Evolutionary conservation across 2,329 filamentous ascomycete species (phyloP).

Genomic region (Pestalotiopsis sp.): DNA sequence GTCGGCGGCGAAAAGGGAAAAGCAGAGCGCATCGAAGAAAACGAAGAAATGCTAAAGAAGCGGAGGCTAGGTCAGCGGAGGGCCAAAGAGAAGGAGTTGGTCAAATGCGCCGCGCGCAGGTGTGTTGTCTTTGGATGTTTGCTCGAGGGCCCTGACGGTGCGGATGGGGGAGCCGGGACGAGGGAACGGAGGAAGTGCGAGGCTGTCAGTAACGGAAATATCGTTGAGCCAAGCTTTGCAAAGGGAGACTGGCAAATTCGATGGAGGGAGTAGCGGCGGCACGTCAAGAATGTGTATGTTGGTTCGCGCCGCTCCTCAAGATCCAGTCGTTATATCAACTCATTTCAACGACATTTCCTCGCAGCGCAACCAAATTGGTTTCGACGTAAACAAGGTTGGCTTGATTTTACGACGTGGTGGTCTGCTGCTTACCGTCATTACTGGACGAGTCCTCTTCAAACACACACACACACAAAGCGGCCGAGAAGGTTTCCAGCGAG

Average conservation of each 20-base stretch:
- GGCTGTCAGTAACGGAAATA: slow-evolving; percentile 59
- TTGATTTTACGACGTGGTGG: too few species aligned
- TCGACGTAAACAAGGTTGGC: too few species aligned
- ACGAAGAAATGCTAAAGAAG: slow-evolving; percentile 51
- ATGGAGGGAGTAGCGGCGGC: slow-evolving; percentile 48
- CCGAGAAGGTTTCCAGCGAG: too few species aligned
- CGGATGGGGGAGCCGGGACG: slow-evolving; percentile 9
- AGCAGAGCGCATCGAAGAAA: slow-evolving; percentile 55
- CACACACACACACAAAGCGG: too few species aligned
- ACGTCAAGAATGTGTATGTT: neutral
- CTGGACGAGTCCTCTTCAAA: too few species aligned
- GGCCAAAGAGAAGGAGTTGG: slow-evolving; percentile 41
- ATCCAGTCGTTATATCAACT: too few species aligned
- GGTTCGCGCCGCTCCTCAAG: too few species aligned
- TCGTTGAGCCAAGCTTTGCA: slow-evolving; percentile 62
- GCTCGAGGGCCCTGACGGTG: slow-evolving; percentile 12
- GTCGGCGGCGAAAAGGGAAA: slow-evolving; percentile 58
- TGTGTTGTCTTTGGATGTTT: slow-evolving; percentile 58
- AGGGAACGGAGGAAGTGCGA: slow-evolving; percentile 50
- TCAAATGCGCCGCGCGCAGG: slow-evolving; percentile 51
- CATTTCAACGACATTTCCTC: too few species aligned
- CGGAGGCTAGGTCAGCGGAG: slow-evolving; percentile 49
- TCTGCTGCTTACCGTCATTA: too few species aligned
- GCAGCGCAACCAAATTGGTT: too few species aligned
- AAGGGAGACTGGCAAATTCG: slow-evolving; percentile 63